Evolutionary conservation across 768 basidiomycete species (phyloP), one percentile per base, ranked within the genome.

Genomic region (Cystobasidium onofrii): DNA sequence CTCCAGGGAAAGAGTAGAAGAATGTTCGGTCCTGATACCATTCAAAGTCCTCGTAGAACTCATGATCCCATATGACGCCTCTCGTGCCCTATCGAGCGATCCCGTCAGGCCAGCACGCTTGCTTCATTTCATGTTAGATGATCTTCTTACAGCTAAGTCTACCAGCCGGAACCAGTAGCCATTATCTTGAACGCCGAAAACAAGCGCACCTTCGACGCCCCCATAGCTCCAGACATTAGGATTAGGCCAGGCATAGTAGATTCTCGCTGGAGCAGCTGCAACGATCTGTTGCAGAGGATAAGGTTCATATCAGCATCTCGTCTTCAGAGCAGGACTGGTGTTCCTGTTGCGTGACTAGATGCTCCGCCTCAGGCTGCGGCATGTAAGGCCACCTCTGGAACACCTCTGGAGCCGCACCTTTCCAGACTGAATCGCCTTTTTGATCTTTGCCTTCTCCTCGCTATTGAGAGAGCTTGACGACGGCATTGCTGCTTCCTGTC

Each of bases 61-160:
- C 92, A 76, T 96, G 91, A 73, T 92, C 88, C 95, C 95, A 99
- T 52, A 92, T 87, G 25, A 93, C 86, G 3, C 92, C 92, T 67
- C 92, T 83, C 1, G 90, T 91, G 23, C 92, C 90, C 76, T 84
- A 82, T 20, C n/a, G 50, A 31, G 20, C 1, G 41, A 13, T 50
- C 6, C 12, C 33, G 44, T 39, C 20, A 57, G 20, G 6, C 29
- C 9, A 23, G 33, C 20, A 7, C 12, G 1, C 18, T 43, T 20
- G 64, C 33, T 10, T 27, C 18, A 57, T 15, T n/a, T 29, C 62
- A 25, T 34, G 6, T n/a, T 50, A 46, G 9, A 43, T 1, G 6
- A 27, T 1, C 27, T 1, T 75, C 81, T 75, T 76, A 83, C 81
- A 29, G 79, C 78, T 20, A 96, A 79, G 81, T 97, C 95, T 1